Evolutionary conservation across 805 yeast genomes (phyloP), one percentile per base, ranked within the genome.

Genomic region (Cyberlindnera euphorbiae): DNA sequence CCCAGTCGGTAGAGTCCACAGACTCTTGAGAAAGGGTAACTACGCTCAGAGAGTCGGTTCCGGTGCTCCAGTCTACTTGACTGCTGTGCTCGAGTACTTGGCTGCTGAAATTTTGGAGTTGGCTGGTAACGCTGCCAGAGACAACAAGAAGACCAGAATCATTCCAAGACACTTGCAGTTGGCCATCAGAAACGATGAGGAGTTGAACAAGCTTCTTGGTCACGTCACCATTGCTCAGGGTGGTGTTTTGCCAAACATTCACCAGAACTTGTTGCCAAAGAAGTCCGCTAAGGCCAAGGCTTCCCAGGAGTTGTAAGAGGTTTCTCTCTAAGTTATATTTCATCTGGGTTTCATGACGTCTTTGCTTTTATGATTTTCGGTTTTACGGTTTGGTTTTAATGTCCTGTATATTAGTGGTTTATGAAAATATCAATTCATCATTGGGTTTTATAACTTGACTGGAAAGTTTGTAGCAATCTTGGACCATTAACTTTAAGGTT

Each of bases 1-100:
- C 94, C 97, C 97, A 74, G 97, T 90, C 54, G 97, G 97, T 69
- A 89, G 97, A 81, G 93, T 90, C 56, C 96, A 90, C 77, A 82
- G 97, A 74, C 77, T 89, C 57, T 73, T 90, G 62, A 86, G 95
- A 80, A 87, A 83, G 73, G 96, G 96, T 66, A 86, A 89, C 82
- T 86, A 90, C 75, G 95, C 97, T 62, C 95, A 89, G 74, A 82
- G 97, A 75, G 82, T 90, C 58, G 97, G 97, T 79, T 88, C 97
- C 53, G 96, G 96, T 80, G 97, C 97, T 59, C 97, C 97, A 72
- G 90, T 90, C 49, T 90, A 89, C 73, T 77, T 90, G 63, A 89
- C 97, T 54, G 95, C 97, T 39, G 97, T 90, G 41, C 76, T 90
- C 59, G 97, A 90, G 72, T 90, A 90, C 67, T 78, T 90, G 65